phyloP scores from a whole-genome alignment of 371 early-diverging fungal species.

The Entomophthora muscae region DNA sequence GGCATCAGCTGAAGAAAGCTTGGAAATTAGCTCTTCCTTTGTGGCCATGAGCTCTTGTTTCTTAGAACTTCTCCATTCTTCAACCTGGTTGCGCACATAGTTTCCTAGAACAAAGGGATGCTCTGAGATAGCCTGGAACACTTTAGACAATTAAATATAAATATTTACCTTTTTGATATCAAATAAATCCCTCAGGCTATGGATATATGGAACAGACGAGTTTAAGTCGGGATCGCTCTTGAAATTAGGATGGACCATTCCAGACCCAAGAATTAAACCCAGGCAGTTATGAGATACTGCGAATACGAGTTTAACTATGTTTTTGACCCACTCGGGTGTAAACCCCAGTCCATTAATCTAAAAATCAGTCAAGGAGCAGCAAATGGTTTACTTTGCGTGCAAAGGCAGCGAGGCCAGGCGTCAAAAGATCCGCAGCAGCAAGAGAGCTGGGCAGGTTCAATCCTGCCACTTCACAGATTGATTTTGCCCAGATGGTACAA shows the following conservation, averaged over 20 bases:
- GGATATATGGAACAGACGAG: constrained; percentile 7
- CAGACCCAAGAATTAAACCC: constrained; percentile 10
- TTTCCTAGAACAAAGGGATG: constrained; percentile 12
- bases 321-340: constrained; percentile 8
- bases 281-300: constrained; percentile 7
- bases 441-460: constrained; percentile 9
- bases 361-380: neutral
- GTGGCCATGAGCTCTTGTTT: too few relatives aligned
- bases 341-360: constrained; percentile 1
- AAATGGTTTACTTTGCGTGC: neutral
- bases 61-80: too few relatives aligned
- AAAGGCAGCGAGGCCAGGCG: neutral
- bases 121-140: constrained; percentile 1
- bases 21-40: too few relatives aligned
- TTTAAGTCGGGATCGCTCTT: constrained; percentile 2
- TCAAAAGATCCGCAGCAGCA: neutral
- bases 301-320: constrained; percentile 2
- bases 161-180: constrained; percentile 10
- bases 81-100: constrained; percentile 8
- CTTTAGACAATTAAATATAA: neutral
- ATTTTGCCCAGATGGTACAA: constrained; percentile 10
- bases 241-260: constrained; percentile 8
- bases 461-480: constrained; percentile 7
- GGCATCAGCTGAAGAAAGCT: too few relatives aligned
- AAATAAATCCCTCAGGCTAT: constrained; percentile 7